Percentiles rank a stretch among this genome's conserved stretches.
These are phyloP conservation scores for Verticillium nonalfalfae DNA, from an alignment of 2,329 filamentous ascomycete genomes.

Conservation along the genomic window DNA sequence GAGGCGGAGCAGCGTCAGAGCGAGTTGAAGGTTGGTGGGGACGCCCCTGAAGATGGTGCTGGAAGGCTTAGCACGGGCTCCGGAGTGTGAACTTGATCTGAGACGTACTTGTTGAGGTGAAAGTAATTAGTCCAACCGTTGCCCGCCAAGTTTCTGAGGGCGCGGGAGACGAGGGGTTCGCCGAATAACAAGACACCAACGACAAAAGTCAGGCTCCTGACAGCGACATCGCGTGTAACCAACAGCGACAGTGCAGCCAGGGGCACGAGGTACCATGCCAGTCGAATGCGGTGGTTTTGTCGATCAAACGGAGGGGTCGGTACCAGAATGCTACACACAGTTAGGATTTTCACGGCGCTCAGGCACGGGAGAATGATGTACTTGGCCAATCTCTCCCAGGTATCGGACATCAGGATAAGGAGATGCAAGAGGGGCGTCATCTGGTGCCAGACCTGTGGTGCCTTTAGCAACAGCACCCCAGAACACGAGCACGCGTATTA, in stretches of 20 bases:
- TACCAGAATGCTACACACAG: slow-evolving; percentile 1
- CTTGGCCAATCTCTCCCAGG: slow-evolving; percentile 17
- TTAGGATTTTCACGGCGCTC: neutral
- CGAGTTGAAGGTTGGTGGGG: slow-evolving; percentile 63
- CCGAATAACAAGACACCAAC: slow-evolving; percentile 59
- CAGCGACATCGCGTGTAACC: slow-evolving; percentile 38
- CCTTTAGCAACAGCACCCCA: neutral
- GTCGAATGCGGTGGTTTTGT: neutral
- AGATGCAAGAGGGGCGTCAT: slow-evolving; percentile 10
- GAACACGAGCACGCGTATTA: neutral
- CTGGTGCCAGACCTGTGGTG: slow-evolving; percentile 3
- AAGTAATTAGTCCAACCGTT: neutral
- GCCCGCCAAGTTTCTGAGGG: slow-evolving; percentile 9
- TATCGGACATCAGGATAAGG: slow-evolving; percentile 14
- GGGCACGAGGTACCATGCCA: neutral
- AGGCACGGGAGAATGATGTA: slow-evolving; percentile 3
- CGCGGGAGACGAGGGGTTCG: slow-evolving; percentile 51
- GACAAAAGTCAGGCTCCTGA: slow-evolving; percentile 50
- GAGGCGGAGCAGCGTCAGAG: slow-evolving; percentile 58
- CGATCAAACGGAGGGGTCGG: slow-evolving; percentile 14
- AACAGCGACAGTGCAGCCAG: neutral
- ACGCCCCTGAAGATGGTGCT: slow-evolving; percentile 62
- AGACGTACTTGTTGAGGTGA: slow-evolving; percentile 1
- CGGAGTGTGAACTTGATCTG: neutral
- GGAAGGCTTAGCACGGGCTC: neutral